These are phyloP conservation scores for Aciculosporium take DNA, from an alignment of 2,329 filamentous ascomycete species.

Conservation along the genomic window DNA sequence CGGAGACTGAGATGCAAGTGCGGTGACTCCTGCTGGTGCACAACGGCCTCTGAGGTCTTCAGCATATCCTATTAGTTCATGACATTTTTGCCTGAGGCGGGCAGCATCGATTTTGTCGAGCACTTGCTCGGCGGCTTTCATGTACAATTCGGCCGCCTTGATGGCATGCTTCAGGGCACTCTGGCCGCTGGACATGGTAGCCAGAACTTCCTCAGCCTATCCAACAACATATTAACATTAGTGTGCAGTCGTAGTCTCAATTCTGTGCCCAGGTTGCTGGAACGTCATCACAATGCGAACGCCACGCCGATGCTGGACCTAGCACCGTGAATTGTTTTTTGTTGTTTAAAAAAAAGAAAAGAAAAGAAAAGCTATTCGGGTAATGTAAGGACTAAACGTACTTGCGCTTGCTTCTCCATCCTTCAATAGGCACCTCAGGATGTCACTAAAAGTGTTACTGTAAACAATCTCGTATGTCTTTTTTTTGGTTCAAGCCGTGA, in stretches of 20 bases:
- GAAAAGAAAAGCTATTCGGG: too few species aligned
- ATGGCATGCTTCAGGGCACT: constrained; percentile 65
- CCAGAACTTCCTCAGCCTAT: constrained; percentile 25
- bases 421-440: too few species aligned
- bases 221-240: neutral
- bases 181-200: constrained; percentile 20
- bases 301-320: neutral
- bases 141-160: constrained; percentile 63
- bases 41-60: constrained; percentile 54
- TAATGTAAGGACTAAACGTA: constrained; percentile 11
- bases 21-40: neutral
- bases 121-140: constrained; percentile 56
- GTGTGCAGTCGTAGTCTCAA: neutral
- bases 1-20: neutral
- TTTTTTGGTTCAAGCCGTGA: too few species aligned
- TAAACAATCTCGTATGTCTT: too few species aligned
- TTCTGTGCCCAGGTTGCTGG: neutral
- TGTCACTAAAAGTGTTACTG: too few species aligned
- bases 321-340: neutral
- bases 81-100: constrained; percentile 53
- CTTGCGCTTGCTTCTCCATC: constrained; percentile 26
- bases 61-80: constrained; percentile 54
- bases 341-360: neutral
- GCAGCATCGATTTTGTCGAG: constrained; percentile 47
- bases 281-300: neutral